Percentiles rank a stretch among this genome's conserved stretches.
These are phyloP conservation scores for Alternaria gaisen DNA, from an alignment of 2,329 filamentous ascomycete genomes.

Conservation along the genomic window DNA sequence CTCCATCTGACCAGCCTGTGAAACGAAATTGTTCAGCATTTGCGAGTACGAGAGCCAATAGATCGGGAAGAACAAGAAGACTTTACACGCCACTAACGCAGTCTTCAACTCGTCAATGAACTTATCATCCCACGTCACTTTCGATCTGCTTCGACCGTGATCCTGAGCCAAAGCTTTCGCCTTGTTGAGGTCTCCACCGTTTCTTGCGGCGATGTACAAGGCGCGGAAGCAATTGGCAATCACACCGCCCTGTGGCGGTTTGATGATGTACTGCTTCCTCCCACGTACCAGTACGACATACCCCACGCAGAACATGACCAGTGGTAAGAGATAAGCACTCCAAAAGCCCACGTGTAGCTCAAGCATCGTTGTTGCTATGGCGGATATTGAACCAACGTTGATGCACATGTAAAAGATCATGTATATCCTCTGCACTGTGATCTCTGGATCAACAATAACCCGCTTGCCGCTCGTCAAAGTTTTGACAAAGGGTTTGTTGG, in stretches of 20 bases:
- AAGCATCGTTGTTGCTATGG: slow-evolving; percentile 74
- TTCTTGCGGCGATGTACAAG: slow-evolving; percentile 64
- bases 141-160: slow-evolving; percentile 52
- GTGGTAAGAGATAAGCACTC: slow-evolving; percentile 71
- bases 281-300: slow-evolving; percentile 60
- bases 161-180: slow-evolving; percentile 67
- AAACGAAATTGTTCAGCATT: slow-evolving; percentile 60
- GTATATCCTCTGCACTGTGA: slow-evolving; percentile 59
- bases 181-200: slow-evolving; percentile 63
- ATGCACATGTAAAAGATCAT: slow-evolving; percentile 77
- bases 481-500: slow-evolving; percentile 53
- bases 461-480: slow-evolving; percentile 50
- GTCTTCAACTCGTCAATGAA: slow-evolving; percentile 78
- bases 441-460: slow-evolving; percentile 56
- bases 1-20: slow-evolving; percentile 58
- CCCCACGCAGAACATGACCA: slow-evolving; percentile 72
- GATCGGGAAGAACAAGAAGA: slow-evolving; percentile 65
- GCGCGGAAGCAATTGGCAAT: slow-evolving; percentile 63
- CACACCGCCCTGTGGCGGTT: slow-evolving; percentile 50
- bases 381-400: slow-evolving; percentile 74
- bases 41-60: slow-evolving; percentile 58
- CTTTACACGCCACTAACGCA: slow-evolving; percentile 71
- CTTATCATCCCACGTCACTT: slow-evolving; percentile 69
- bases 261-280: slow-evolving; percentile 48
- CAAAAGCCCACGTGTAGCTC: slow-evolving; percentile 75